Percentiles rank a stretch among this genome's conserved stretches.
phyloP scores from a whole-genome alignment of 2,329 filamentous ascomycete genomes.

The Cadophora sp. region DNA sequence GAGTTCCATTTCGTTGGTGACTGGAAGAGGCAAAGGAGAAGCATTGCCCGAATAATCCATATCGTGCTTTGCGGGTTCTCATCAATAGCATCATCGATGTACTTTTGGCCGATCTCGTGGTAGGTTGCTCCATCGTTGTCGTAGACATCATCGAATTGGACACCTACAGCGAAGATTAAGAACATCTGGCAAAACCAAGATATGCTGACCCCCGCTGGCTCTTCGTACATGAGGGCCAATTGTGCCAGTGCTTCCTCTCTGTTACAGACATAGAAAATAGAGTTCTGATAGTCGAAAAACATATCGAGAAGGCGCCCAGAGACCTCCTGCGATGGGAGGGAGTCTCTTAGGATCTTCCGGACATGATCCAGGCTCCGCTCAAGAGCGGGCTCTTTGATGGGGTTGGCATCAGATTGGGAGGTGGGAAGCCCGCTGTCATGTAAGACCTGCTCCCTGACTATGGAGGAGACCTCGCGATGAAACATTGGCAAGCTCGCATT shows the following conservation, averaged over 20 bases:
- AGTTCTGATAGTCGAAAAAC: conserved; percentile 31
- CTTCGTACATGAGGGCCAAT: conserved; percentile 27
- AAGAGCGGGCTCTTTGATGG: conserved; percentile 23
- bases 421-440: conserved; percentile 17
- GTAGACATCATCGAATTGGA: conserved; percentile 30
- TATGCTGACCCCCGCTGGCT: conserved; percentile 23
- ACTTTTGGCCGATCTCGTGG: conserved; percentile 25
- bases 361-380: conserved; percentile 25
- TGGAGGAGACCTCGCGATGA: no score
- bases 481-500: no score
- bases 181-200: conserved; percentile 33
- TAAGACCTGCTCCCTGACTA: conserved; percentile 1
- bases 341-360: conserved; percentile 28
- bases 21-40: conserved; percentile 30
- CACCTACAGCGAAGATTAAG: conserved; percentile 28
- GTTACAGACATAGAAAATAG: conserved; percentile 29
- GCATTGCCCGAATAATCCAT: conserved; percentile 31
- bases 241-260: conserved; percentile 23
- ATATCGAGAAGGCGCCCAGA: conserved; percentile 24
- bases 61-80: conserved; percentile 30
- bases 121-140: conserved; percentile 26
- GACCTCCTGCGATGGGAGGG: conserved; percentile 26
- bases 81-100: conserved; percentile 31
- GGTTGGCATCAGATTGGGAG: conserved; percentile 11
- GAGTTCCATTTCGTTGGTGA: conserved; percentile 28